A percentile compares a stretch with the other conserved stretches of the same genome.
These are phyloP conservation scores for Pleurotus giganteus DNA, from an alignment of 768 basidiomycete genomes.

Conservation along the genomic window DNA sequence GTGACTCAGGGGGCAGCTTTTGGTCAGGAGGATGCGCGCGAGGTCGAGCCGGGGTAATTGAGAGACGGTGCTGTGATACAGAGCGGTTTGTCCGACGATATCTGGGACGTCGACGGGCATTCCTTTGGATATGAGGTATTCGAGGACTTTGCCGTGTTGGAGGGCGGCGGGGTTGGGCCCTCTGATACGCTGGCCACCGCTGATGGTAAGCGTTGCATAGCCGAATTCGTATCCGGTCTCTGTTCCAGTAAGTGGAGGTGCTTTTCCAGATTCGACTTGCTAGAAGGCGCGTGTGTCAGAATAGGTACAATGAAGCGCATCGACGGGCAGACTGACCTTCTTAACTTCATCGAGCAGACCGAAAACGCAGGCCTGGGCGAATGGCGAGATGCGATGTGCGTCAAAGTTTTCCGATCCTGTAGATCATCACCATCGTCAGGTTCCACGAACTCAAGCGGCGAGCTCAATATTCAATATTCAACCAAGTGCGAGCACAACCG, in stretches of 20 bases:
- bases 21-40: conserved; percentile 35
- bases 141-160: conserved; percentile 33
- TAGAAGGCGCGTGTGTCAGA: conserved; percentile 11
- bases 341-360: background rate
- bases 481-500: too few relatives aligned
- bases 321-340: background rate
- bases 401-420: background rate
- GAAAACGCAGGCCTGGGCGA: background rate
- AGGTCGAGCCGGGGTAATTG: conserved; percentile 25
- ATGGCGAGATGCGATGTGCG: background rate
- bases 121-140: conserved; percentile 38
- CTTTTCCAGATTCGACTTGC: conserved; percentile 26
- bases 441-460: too few relatives aligned
- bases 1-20: too few relatives aligned
- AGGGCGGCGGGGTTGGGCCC: conserved; percentile 10
- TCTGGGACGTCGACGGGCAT: conserved; percentile 38
- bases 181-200: conserved; percentile 38
- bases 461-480: too few relatives aligned
- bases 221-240: conserved; percentile 42
- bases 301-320: background rate
- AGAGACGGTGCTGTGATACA: conserved; percentile 41
- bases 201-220: conserved; percentile 35
- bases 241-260: conserved; percentile 34
- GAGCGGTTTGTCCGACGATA: conserved; percentile 46
- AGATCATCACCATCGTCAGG: too few relatives aligned